Percentiles rank a stretch among this genome's conserved stretches.
Conservation (phyloP, 1,139 yeast genomes). For the Blastobotrys indianensis region DNA sequence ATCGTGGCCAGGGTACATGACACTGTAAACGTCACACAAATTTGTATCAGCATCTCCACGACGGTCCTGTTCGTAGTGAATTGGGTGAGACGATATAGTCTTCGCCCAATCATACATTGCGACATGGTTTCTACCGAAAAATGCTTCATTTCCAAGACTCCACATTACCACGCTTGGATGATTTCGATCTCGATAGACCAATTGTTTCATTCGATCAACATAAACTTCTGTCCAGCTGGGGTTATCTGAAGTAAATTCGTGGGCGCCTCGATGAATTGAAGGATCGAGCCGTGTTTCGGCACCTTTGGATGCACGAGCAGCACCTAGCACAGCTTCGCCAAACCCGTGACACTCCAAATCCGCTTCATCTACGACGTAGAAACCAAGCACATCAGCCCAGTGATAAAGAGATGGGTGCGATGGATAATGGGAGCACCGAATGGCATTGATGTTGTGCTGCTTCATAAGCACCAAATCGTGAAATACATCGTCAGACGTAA, state of each 20-base stretch:
- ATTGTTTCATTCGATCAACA: conserved; percentile 33
- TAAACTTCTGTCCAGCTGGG: conserved; percentile 34
- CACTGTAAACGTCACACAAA: conserved; percentile 31
- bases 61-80: conserved; percentile 32
- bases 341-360: conserved; percentile 39
- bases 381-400: conserved; percentile 25
- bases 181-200: conserved; percentile 33
- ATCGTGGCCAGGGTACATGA: conserved; percentile 33
- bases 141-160: conserved; percentile 39
- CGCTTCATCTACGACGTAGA: conserved; percentile 38
- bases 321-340: conserved; percentile 10
- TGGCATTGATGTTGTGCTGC: conserved; percentile 34
- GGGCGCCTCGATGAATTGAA: conserved; percentile 10
- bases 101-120: conserved; percentile 31
- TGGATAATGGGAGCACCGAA: conserved; percentile 38
- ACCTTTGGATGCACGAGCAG: conserved; percentile 1
- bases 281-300: conserved; percentile 15
- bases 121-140: conserved; percentile 33
- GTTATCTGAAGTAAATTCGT: conserved; percentile 31
- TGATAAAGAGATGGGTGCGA: conserved; percentile 23
- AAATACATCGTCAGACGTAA: conserved; percentile 31
- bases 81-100: conserved; percentile 26
- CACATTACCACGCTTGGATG: conserved; percentile 36
- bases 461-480: conserved; percentile 34
- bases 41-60: conserved; percentile 22